Conservation (phyloP, 495 filamentous ascomycete genomes). For the Penicillium soppii region DNA sequence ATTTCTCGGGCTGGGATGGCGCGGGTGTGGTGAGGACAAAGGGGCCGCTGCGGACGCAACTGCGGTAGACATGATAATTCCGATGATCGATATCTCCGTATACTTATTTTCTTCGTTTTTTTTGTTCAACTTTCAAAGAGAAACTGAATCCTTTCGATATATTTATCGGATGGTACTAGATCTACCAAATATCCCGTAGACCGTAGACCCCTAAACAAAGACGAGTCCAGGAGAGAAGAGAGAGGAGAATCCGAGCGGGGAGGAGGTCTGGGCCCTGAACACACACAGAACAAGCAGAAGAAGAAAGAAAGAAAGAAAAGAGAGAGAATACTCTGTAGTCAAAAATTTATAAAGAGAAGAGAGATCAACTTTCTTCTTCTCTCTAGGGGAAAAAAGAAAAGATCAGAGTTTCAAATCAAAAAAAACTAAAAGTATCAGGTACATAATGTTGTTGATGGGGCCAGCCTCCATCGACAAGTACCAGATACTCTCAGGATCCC, state of each 20-base stretch:
- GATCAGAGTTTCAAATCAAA: background rate
- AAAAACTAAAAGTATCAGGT: background rate
- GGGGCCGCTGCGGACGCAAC: conserved; percentile 50
- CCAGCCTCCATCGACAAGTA: conserved; percentile 5
- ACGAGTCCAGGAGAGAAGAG: conserved; percentile 29
- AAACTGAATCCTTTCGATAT: too few relatives aligned
- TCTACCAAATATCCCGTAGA: conserved; percentile 5
- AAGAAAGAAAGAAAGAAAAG: conserved; percentile 7
- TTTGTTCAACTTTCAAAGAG: too few relatives aligned
- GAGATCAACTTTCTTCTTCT: too few relatives aligned
- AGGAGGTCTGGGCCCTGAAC: conserved; percentile 15
- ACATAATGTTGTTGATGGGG: too few relatives aligned
- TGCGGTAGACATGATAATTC: conserved; percentile 58
- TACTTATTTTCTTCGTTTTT: too few relatives aligned
- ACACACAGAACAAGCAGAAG: too few relatives aligned
- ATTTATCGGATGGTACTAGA: conserved; percentile 1
- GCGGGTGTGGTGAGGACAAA: conserved; percentile 47
- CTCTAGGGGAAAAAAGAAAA: conserved; percentile 9
- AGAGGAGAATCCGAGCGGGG: conserved; percentile 15
- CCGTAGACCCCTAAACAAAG: conserved; percentile 35
- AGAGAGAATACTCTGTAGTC: too few relatives aligned
- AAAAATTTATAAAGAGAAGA: too few relatives aligned
- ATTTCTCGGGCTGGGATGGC: conserved; percentile 49
- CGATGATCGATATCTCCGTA: too few relatives aligned
- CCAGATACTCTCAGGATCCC: conserved; percentile 7